A percentile compares a stretch with the other conserved stretches of the same genome.
Evolutionary conservation across 805 yeast genomes (phyloP).

Genomic region (Kockiozyma suomiensis): DNA sequence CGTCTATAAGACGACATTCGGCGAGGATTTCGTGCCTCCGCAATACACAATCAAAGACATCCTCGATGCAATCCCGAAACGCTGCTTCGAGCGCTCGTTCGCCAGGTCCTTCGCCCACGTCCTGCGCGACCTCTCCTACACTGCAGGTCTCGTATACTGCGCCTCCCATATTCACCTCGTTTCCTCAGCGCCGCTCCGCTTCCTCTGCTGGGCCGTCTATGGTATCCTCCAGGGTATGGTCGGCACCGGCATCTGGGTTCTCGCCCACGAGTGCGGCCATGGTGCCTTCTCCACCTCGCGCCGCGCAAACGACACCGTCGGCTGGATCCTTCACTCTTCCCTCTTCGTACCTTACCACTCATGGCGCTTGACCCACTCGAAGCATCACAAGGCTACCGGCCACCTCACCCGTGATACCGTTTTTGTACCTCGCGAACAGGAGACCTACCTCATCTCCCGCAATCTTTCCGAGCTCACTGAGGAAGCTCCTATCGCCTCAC

Average conservation of each 20-base stretch:
- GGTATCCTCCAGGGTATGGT: slow-evolving; percentile 61
- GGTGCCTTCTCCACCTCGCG: slow-evolving; percentile 78
- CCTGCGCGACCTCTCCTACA: slow-evolving; percentile 58
- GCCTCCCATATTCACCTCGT: slow-evolving; percentile 56
- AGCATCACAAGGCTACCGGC: slow-evolving; percentile 90
- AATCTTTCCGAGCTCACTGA: slow-evolving; percentile 59
- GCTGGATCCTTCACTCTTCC: slow-evolving; percentile 81
- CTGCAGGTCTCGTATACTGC: slow-evolving; percentile 50
- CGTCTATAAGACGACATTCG: slow-evolving; percentile 43
- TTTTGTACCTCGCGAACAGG: slow-evolving; percentile 72
- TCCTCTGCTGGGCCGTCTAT: slow-evolving; percentile 61
- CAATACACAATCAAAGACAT: slow-evolving; percentile 76
- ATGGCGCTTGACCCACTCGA: slow-evolving; percentile 81
- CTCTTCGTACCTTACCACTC: slow-evolving; percentile 83
- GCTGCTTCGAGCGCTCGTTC: slow-evolving; percentile 69
- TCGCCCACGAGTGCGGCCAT: slow-evolving; percentile 93
- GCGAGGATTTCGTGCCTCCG: slow-evolving; percentile 71
- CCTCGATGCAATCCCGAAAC: slow-evolving; percentile 68
- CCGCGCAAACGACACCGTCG: slow-evolving; percentile 73
- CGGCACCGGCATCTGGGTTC: slow-evolving; percentile 78
- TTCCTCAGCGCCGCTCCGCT: slow-evolving; percentile 50
- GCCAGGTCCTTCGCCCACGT: slow-evolving; percentile 63
- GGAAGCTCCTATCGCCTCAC: slow-evolving; percentile 73
- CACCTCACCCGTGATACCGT: slow-evolving; percentile 82
- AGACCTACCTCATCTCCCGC: slow-evolving; percentile 51